Base-by-base conservation (phyloP, 116 monocot genomes). In the Iris pallida region DNA sequence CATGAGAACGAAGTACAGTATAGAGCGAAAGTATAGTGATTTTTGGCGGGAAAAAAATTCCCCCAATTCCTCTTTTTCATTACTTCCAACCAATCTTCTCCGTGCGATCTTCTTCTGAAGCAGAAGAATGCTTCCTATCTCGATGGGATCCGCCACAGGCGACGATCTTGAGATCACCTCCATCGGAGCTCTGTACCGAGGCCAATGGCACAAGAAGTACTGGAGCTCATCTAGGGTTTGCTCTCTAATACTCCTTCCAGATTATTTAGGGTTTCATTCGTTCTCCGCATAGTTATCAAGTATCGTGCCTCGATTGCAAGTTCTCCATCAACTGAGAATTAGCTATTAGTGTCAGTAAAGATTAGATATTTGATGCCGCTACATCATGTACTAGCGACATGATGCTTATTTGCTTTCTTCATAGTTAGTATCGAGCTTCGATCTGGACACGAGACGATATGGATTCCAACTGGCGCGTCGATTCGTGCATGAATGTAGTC, bases 161-260 rank as follows among this genome's bases (percentile, higher is more conserved):
- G 78, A 86, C 44, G 87, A 79, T 64, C 80, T 93, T 45, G 87
- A 94, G 70, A 88, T 95, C 69, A 71, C 80, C 73, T 90, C 88
- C 69, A 71, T 95, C 70, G 95, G 95, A 8, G 13, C 79, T 15
- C 71, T 95, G 14, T 86, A 88, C 71, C 42, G 49, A 7, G 94
- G 94, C 12, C 79, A 77, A 2, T 88, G 85, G 94, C 82, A 86
- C 66, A 95, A 95, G 86, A 95, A 95, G 80, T 95, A 95, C 78
- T 95, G 95, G 95, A 95, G 84, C 73, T 86, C 69, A 67, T 86
- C 95, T 45, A 75, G 95, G 91, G 95, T 95, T 73, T 8, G 68
- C 16, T 20, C 19, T 42, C 43, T 60, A 7, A 66, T 51, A 47
- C 61, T 61, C n/a, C 45, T 42, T 54, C 18, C 64, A 16, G 20